These are phyloP conservation scores for Durusdinium trenchii DNA, from an alignment of 73 alveolate species.

Conservation along the genomic window DNA sequence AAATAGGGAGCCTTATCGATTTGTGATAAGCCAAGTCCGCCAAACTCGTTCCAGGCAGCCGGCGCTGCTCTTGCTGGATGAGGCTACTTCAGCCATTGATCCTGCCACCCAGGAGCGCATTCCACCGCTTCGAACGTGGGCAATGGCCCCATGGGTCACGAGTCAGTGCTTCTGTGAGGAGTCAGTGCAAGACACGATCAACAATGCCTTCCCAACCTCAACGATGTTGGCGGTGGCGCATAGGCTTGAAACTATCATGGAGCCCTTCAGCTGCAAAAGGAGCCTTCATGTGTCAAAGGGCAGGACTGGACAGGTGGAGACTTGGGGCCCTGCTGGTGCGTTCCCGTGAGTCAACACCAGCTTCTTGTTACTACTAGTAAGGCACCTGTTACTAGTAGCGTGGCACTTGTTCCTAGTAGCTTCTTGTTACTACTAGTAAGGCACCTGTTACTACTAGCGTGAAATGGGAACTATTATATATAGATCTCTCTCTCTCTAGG, in stretches of 20 bases:
- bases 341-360: not conserved
- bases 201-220: slow-evolving; percentile 85
- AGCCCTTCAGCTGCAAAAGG: not conserved
- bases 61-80: slow-evolving; percentile 80
- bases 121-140: not conserved
- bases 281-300: not conserved
- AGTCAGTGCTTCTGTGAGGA: not conserved
- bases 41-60: slow-evolving; percentile 50
- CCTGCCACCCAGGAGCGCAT: slow-evolving; percentile 73
- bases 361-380: no score
- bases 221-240: slow-evolving; percentile 93
- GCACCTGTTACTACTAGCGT: no score
- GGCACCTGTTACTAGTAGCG: no score
- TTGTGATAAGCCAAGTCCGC: not conserved
- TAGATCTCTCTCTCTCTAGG: no score
- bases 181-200: slow-evolving; percentile 89
- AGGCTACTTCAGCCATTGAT: slow-evolving; percentile 93
- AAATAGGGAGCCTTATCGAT: not conserved
- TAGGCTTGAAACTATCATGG: slow-evolving; percentile 84
- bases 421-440: no score
- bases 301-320: not conserved
- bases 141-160: not conserved
- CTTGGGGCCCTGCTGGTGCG: not conserved
- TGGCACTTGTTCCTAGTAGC: no score
- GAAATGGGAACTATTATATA: not conserved